Conservation (phyloP, 768 basidiomycete genomes). For the Favolaschia claudopus region DNA sequence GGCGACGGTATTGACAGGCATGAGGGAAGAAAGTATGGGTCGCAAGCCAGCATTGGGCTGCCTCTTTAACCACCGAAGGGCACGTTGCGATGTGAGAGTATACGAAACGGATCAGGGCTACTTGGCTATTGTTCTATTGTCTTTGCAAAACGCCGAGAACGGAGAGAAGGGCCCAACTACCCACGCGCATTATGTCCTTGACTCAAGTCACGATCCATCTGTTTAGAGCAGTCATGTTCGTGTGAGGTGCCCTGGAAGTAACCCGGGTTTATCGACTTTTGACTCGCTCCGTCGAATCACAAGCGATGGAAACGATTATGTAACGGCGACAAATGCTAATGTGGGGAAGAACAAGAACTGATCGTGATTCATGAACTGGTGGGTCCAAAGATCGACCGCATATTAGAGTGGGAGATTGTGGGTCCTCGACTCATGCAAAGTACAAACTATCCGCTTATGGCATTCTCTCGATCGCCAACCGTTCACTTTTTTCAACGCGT, state of each 20-base stretch:
- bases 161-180: conserved; percentile 11
- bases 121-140: conserved; percentile 34
- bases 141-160: conserved; percentile 20
- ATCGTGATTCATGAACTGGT: too few species aligned
- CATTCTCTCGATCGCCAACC: too few species aligned
- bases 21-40: conserved; percentile 24
- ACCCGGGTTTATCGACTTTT: neutral
- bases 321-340: too few species aligned
- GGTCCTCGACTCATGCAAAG: too few species aligned
- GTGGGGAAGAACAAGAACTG: too few species aligned
- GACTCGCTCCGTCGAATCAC: neutral
- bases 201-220: conserved; percentile 12
- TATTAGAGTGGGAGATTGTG: too few species aligned
- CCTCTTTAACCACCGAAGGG: conserved; percentile 21
- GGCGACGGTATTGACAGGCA: conserved; percentile 58
- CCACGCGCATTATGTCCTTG: conserved; percentile 14
- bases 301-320: too few species aligned
- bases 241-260: conserved; percentile 12
- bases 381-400: too few species aligned
- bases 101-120: conserved; percentile 15
- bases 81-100: conserved; percentile 22
- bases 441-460: too few species aligned
- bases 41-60: neutral
- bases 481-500: too few species aligned
- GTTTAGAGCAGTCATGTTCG: neutral